A percentile compares a stretch with the other conserved stretches of the same genome.
phyloP scores from a whole-genome alignment of 2,329 filamentous ascomycete species.

The Xylariaceae sp. region DNA sequence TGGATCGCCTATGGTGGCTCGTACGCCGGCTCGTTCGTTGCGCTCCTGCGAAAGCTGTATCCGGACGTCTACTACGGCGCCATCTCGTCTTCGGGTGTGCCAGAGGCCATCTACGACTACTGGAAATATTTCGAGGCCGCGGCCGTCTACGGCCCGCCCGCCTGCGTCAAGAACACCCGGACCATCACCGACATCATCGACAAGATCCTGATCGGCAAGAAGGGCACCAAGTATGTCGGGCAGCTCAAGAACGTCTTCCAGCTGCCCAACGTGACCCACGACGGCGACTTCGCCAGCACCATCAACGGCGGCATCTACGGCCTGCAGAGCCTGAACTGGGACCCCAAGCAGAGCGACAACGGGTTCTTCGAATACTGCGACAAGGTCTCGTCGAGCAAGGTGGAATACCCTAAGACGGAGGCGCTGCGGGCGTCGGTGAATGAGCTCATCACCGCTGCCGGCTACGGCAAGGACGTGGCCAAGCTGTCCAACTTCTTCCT shows the following conservation, averaged over 20 bases:
- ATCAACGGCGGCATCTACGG: conserved; percentile 37
- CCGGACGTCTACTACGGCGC: conserved; percentile 73
- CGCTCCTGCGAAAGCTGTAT: conserved; percentile 70
- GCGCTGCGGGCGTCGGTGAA: conserved; percentile 32
- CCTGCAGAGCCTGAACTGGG: conserved; percentile 50
- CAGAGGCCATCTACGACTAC: conserved; percentile 70
- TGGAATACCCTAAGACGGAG: conserved; percentile 39
- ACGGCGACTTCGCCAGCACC: conserved; percentile 44
- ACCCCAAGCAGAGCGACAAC: conserved; percentile 39
- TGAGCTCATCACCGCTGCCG: conserved; percentile 37
- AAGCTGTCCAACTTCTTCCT: conserved; percentile 40
- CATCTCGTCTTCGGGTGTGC: conserved; percentile 77
- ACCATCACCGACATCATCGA: conserved; percentile 48
- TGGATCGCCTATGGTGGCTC: conserved; percentile 81
- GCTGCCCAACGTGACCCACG: conserved; percentile 37
- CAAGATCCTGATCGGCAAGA: conserved; percentile 41
- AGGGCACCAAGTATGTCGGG: conserved; percentile 37
- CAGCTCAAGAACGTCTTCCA: conserved; percentile 42
- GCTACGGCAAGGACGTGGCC: conserved; percentile 35
- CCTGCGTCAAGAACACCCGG: conserved; percentile 61
- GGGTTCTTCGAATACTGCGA: conserved; percentile 44
- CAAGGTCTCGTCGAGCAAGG: conserved; percentile 36
- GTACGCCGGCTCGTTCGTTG: conserved; percentile 75
- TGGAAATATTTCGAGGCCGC: conserved; percentile 57
- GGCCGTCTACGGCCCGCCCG: conserved; percentile 43